Evolutionary conservation across 345 rosid species (phyloP), one percentile per base, ranked within the genome.

Genomic region (Aquilaria malaccensis): DNA sequence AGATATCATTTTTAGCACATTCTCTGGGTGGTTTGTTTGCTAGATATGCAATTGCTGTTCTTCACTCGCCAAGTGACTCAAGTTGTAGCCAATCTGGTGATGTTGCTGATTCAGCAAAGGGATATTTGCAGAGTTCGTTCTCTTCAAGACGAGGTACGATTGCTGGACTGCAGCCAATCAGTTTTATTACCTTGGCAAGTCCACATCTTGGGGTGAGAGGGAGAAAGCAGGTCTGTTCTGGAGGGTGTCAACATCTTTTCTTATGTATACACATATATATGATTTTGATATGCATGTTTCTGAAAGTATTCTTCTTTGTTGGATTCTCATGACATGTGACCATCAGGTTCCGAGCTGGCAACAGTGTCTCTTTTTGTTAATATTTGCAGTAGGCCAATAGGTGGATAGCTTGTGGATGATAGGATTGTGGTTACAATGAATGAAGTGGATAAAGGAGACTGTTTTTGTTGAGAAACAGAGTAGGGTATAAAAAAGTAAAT

Each of bases 181-280:
- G 79, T 86, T 94, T 94, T 84, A 80, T 94, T 67, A 84, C 96
- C 68, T 77, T 94, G 88, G 99, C 97, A 52, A 94, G 95, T 69
- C 99, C 99, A 63, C 99, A 94, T 79, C 96, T 94, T 41, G 99
- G 99, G 32, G 99, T 90, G 65, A 80, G 97, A 77, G 99, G 99
- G 71, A 89, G 80, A 78, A 87, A 85, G 70, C 99, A 94, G 97
- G 98, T 89, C 73, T 68, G 85, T 81, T 59, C 62, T 70, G 54
- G 59, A 70, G 59, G 37, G n/a, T 55, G n/a, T 43, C 49, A 41
- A 12, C 51, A 57, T 11, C 61, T 51, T 13, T 59, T 37, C 57
- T 67, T 55, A 47, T 57, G 13, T 55, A 13, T 7, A 53, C 14
- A 37, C 7, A 9, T 3, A 5, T 37, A 37, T 37, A 9, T 37